These are phyloP conservation scores for Candida peoriensis DNA, from an alignment of 805 yeast genomes.

Conservation along the genomic window DNA sequence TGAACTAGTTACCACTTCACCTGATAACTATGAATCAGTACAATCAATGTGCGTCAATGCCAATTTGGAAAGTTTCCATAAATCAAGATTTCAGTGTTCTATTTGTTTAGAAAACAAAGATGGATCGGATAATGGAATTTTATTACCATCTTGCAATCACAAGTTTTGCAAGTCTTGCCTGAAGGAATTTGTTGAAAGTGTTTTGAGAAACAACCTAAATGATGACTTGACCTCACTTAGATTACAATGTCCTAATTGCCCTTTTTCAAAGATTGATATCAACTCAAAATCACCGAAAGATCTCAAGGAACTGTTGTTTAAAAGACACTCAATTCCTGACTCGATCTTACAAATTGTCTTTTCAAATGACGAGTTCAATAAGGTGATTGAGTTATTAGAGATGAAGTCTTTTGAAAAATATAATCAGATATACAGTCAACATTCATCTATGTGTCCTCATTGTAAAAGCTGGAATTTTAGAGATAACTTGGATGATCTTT, in stretches of 20 bases:
- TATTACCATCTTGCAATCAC: constrained; percentile 40
- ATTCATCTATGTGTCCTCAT: constrained; percentile 49
- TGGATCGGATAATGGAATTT: constrained; percentile 39
- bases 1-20: constrained; percentile 8
- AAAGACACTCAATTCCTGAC: constrained; percentile 36
- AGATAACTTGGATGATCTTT: constrained; percentile 38
- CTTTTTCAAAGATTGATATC: constrained; percentile 17
- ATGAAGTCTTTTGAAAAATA: no score
- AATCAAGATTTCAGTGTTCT: constrained; percentile 43
- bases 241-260: constrained; percentile 54
- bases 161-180: constrained; percentile 44
- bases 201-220: constrained; percentile 40
- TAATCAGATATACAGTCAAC: constrained; percentile 38
- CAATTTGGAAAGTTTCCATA: constrained; percentile 26
- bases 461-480: constrained; percentile 45
- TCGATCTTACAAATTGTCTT: no score
- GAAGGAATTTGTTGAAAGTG: constrained; percentile 34
- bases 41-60: constrained; percentile 22
- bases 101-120: constrained; percentile 48
- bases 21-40: constrained; percentile 6
- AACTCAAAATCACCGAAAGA: constrained; percentile 21
- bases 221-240: constrained; percentile 43
- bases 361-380: no score
- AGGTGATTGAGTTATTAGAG: no score
- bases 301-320: constrained; percentile 35